These are phyloP conservation scores for Colletotrichum chrysophilum DNA, from an alignment of 2,329 filamentous ascomycete species.

Conservation along the genomic window DNA sequence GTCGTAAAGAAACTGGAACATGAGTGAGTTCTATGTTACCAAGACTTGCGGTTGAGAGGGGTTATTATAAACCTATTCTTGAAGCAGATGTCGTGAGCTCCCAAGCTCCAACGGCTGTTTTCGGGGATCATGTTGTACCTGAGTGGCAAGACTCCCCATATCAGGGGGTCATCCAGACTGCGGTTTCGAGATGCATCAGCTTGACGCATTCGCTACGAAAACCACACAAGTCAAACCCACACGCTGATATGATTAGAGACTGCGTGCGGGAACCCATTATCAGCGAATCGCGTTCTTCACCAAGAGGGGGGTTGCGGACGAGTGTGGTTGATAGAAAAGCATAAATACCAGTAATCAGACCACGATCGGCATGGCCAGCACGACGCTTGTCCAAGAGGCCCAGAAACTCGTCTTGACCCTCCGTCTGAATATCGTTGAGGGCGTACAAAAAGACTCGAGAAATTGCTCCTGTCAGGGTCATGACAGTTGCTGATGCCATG, in stretches of 20 bases:
- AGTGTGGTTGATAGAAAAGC: not conserved
- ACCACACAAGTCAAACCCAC: constrained; percentile 58
- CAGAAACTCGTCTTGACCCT: constrained; percentile 78
- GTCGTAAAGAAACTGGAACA: constrained; percentile 63
- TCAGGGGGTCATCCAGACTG: constrained; percentile 91
- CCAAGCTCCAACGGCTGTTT: constrained; percentile 87
- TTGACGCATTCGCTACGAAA: constrained; percentile 12
- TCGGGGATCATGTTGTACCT: constrained; percentile 73
- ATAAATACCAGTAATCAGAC: constrained; percentile 72
- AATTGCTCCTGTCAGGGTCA: constrained; percentile 74
- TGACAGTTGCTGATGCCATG: constrained; percentile 72
- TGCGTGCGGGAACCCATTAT: constrained; percentile 34
- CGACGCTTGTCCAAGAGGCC: constrained; percentile 75
- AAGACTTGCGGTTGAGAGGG: not conserved
- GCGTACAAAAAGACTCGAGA: constrained; percentile 78
- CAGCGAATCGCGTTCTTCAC: not conserved
- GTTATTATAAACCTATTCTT: constrained; percentile 68
- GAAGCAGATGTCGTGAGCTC: constrained; percentile 95
- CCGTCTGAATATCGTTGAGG: constrained; percentile 76
- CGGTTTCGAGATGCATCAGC: constrained; percentile 17
- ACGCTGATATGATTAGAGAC: constrained; percentile 90
- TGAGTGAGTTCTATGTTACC: constrained; percentile 16
- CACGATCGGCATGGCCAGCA: constrained; percentile 69
- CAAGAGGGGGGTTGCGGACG: not conserved
- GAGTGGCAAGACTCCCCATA: constrained; percentile 88